Evolutionary conservation across 441 rosid species (phyloP).

Genomic region (Theobroma grandiflorum): DNA sequence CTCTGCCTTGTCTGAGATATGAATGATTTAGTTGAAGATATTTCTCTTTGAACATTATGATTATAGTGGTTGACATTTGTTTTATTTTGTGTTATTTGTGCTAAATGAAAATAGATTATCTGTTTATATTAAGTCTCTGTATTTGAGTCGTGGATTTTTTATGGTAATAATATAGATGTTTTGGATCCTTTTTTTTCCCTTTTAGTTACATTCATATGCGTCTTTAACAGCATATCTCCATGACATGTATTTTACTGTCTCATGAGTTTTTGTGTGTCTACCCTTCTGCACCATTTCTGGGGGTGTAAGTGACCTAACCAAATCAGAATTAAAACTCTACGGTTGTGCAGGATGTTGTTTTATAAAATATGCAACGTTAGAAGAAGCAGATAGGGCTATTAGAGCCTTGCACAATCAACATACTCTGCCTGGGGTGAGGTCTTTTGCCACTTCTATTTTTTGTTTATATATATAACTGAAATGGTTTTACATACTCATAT

Average conservation of each 20-base stretch:
- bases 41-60: conserved; percentile 10
- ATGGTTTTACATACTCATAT: conserved; percentile 29
- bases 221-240: conserved; percentile 21
- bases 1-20: conserved; percentile 17
- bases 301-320: conserved; percentile 41
- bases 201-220: conserved; percentile 9
- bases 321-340: conserved; percentile 52
- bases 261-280: conserved; percentile 34
- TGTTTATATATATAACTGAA: conserved; percentile 11
- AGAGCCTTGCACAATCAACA: conserved; percentile 94
- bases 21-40: conserved; percentile 14
- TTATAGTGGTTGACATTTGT: conserved; percentile 1
- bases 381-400: conserved; percentile 97
- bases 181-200: not conserved
- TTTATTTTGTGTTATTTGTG: conserved; percentile 24
- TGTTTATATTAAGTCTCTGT: not conserved
- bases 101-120: conserved; percentile 7
- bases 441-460: conserved; percentile 33
- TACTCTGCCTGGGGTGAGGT: conserved; percentile 92
- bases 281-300: conserved; percentile 31
- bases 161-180: not conserved
- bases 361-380: conserved; percentile 91
- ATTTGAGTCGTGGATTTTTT: not conserved
- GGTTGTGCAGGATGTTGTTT: conserved; percentile 97
- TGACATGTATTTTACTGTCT: conserved; percentile 21